These are phyloP conservation scores for Saccharomycopsis selenospora DNA, from an alignment of 805 yeast species.

Conservation along the genomic window DNA sequence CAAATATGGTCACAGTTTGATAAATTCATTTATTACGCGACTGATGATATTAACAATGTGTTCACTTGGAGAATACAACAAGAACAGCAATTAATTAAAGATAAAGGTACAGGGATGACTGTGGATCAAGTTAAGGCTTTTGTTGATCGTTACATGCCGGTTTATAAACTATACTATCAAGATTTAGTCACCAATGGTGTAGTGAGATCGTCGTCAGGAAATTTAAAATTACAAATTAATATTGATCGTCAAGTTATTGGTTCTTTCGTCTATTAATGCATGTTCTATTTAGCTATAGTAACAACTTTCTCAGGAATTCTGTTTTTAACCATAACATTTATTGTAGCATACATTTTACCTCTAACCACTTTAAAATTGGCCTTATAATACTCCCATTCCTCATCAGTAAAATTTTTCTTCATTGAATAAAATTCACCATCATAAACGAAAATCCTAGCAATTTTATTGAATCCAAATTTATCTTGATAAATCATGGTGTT, in stretches of 20 bases:
- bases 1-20: conserved; percentile 53
- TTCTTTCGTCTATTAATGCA: not conserved
- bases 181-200: conserved; percentile 31
- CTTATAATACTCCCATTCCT: not conserved
- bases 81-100: conserved; percentile 52
- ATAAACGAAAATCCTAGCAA: not conserved
- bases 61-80: conserved; percentile 72
- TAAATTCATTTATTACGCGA: conserved; percentile 52
- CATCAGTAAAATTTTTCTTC: not conserved
- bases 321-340: not conserved
- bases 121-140: conserved; percentile 61
- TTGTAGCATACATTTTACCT: conserved; percentile 1
- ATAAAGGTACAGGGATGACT: conserved; percentile 70
- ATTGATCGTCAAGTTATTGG: not conserved
- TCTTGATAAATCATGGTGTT: not conserved
- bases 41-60: conserved; percentile 54
- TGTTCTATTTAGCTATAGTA: not conserved
- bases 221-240: conserved; percentile 28
- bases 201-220: conserved; percentile 23
- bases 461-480: not conserved
- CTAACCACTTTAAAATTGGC: not conserved
- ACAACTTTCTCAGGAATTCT: not conserved
- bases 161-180: conserved; percentile 62
- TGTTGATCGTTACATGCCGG: conserved; percentile 81
- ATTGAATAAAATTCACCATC: not conserved